Base-by-base conservation (phyloP, 257 asterid genomes). In the Gardenia jasminoides region DNA sequence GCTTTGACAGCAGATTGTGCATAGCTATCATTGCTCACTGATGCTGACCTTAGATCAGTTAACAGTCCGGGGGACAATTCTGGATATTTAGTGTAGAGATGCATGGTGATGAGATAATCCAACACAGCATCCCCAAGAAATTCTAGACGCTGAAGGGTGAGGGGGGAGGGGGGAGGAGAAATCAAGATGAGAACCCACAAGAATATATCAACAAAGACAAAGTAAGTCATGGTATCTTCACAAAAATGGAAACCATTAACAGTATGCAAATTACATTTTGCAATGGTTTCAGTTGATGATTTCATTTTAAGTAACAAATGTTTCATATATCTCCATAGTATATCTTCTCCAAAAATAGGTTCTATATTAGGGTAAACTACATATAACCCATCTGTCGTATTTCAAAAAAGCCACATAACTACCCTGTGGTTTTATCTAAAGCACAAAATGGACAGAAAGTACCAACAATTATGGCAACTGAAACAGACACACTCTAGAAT, bases 81-180 rank as follows among this genome's bases (percentile, higher is more conserved):
- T 0, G 93, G 95, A 82, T 91, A 76, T 64, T 85, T 79, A 9
- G 58, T 44, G 80, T 88, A 94, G 9, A 93, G 91, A 78, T 92
- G 86, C 73, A 74, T 52, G 1, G 98, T 91, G 15, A 94, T 87
- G 1, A 89, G 79, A 77, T 90, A 91, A 81, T 94, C 99, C 1
- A 93, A 84, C 80, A 92, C 93, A 0, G 98, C 94, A 82, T 94
- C 99, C 70, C 99, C 99, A 31, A 94, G 94, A 86, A 86, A 94
- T 78, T 94, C 98, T 78, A 94, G 84, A 9, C 98, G 91, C 97
- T 93, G 80, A 86, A 3, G 75, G 76, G 41, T 2, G 41, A 36
- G 39, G 39, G 39, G 41, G 41, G 41, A 4, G 41, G 41, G 41
- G 41, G 41, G 41, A 36, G 41, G 41, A 1, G 81, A 54, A 43